A percentile compares a stretch with the other conserved stretches of the same genome.
These are phyloP conservation scores for Fusarium vanettenii DNA, from an alignment of 2,329 filamentous ascomycete genomes.

Conservation along the genomic window DNA sequence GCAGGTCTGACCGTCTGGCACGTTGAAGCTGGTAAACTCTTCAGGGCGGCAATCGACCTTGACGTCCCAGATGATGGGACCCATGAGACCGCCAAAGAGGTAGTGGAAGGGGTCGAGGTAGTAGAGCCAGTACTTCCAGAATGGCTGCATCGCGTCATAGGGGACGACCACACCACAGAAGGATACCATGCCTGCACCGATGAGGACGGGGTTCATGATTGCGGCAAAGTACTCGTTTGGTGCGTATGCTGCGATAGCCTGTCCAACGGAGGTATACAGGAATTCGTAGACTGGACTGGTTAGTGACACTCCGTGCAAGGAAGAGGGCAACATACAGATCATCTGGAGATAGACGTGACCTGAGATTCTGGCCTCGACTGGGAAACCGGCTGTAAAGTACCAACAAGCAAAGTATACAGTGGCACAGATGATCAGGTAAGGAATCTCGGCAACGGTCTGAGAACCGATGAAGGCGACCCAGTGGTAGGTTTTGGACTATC, in stretches of 20 bases:
- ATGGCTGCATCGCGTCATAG: slow-evolving; percentile 33
- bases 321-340: slow-evolving; percentile 53
- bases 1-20: slow-evolving; percentile 17
- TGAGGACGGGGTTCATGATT: not conserved
- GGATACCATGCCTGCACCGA: slow-evolving; percentile 18
- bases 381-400: slow-evolving; percentile 55
- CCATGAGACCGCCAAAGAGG: slow-evolving; percentile 53
- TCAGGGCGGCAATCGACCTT: slow-evolving; percentile 48
- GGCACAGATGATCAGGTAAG: slow-evolving; percentile 51
- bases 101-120: slow-evolving; percentile 57
- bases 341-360: slow-evolving; percentile 60
- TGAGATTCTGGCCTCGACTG: slow-evolving; percentile 51
- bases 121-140: slow-evolving; percentile 51
- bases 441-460: slow-evolving; percentile 54
- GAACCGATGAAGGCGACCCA: slow-evolving; percentile 64
- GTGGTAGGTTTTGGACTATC: slow-evolving; percentile 57
- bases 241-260: slow-evolving; percentile 6
- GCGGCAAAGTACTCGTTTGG: slow-evolving; percentile 6
- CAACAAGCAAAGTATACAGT: slow-evolving; percentile 60
- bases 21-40: slow-evolving; percentile 40
- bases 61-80: slow-evolving; percentile 52
- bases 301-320: slow-evolving; percentile 4
- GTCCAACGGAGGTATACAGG: slow-evolving; percentile 47
- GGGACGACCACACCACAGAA: slow-evolving; percentile 44
- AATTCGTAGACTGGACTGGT: slow-evolving; percentile 52